These are phyloP conservation scores for Septoria linicola DNA, from an alignment of 2,329 filamentous ascomycete genomes.

Conservation along the genomic window DNA sequence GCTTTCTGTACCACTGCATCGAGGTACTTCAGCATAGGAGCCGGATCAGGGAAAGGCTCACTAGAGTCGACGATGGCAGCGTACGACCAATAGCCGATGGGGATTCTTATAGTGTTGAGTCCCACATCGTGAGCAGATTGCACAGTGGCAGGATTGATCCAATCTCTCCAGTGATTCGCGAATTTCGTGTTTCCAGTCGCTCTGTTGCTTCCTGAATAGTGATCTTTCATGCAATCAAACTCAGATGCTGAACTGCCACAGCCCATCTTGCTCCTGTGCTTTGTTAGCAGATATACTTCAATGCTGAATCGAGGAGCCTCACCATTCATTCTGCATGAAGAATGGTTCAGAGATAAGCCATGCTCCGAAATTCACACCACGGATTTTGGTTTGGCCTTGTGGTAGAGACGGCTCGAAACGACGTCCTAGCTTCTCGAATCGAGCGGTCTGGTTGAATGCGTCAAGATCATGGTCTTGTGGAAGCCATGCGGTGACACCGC, in stretches of 20 bases:
- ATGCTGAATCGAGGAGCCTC: background rate
- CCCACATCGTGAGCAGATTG: constrained; percentile 15
- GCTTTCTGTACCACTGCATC: constrained; percentile 14
- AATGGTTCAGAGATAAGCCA: constrained; percentile 14
- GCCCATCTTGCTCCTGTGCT: constrained; percentile 12
- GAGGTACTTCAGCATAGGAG: constrained; percentile 8
- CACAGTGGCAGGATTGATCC: constrained; percentile 13
- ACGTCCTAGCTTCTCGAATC: constrained; percentile 10
- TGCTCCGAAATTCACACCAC: constrained; percentile 16
- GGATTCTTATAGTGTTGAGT: constrained; percentile 18
- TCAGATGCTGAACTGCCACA: constrained; percentile 12
- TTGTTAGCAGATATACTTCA: background rate
- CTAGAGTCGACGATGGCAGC: constrained; percentile 7
- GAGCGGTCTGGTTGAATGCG: constrained; percentile 13
- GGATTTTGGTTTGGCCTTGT: constrained; percentile 14
- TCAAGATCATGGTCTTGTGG: constrained; percentile 11
- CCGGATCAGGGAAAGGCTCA: constrained; percentile 11
- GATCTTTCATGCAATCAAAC: constrained; percentile 17
- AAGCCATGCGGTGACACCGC: constrained; percentile 11
- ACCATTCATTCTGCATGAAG: constrained; percentile 11
- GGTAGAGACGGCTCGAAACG: constrained; percentile 14
- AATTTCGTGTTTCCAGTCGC: constrained; percentile 8
- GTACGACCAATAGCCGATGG: constrained; percentile 17
- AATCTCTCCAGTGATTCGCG: constrained; percentile 14
- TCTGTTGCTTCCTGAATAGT: constrained; percentile 13